Base-by-base conservation (phyloP, 805 yeast species). In the Pichia scutulata region DNA sequence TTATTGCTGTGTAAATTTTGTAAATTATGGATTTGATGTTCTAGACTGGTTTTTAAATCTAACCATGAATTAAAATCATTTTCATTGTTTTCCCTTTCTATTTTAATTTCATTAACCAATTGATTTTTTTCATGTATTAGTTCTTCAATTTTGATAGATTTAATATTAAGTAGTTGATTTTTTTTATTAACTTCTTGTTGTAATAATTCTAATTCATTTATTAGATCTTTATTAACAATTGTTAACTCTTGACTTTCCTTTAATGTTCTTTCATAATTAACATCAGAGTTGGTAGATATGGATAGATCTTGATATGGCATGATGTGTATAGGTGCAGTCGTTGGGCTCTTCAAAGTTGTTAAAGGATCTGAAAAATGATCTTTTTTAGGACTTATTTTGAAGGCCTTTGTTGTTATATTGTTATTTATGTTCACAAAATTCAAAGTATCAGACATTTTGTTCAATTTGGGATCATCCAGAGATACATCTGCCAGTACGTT, bases 121-220 rank as follows among this genome's bases (percentile, higher is more conserved):
- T 52, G 16, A 56, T 53, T 28, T 52, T 56, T 57, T 55, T 64
- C 67, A 39, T 58, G 59, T 16, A 58, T 46, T 23, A 68, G 52
- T 37, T 59, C 67, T 47, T 61, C 60, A 10, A 69, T 58, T 46
- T 60, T 54, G 14, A 49, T 54, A 3, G 60, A 54, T 40, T 61
- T 61, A 12, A 46, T 22, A 21, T 61, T 55, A 10, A 65, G 30
- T 24, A 61, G 62, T 43, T 57, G 56, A 43, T 67, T 69, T 46
- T 64, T 67, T 12, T 48, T 21, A 24, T 54, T 46, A 7, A 73
- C 43, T 36, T 70, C 74, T 37, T 55, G 43, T 46, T 70, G 72
- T 13, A 69, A 54, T 44, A 63, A 58, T 49, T 70, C 74, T 48
- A 63, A 61, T 41, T 70, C 73, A n/a, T 60, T 59, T 14, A 59